Evolutionary conservation across 495 filamentous ascomycete genomes (phyloP), one percentile per base, ranked within the genome.

Genomic region (Penicillium cataractarum): DNA sequence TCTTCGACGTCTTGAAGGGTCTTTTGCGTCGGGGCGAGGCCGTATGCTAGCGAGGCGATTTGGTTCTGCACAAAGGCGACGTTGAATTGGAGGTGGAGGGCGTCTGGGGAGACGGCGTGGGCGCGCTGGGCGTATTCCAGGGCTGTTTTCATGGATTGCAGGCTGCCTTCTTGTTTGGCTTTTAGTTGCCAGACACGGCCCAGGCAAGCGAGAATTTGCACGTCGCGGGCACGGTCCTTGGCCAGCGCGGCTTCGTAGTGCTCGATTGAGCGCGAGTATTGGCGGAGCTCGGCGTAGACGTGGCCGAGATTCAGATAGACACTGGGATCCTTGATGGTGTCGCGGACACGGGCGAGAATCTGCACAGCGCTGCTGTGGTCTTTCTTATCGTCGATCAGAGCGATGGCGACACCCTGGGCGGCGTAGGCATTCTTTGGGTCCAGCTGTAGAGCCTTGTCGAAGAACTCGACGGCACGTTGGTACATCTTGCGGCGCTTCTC

Each of bases 51-150:
- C 27, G 88, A 87, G 35, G 94, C 93, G 55, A 97, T 86, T 72
- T 97, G 92, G 62, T 96, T 92, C 70, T 98, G 93, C 19, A 97
- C 92, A 64, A 97, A 99, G 24, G 95, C 95, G 17, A 99, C 91
- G 72, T 99, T 99, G 84, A 99, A 99, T 71, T 94, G 89, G 70
- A 95, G 90, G 76, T 97, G 91, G 8, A 92, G 80, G 67, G 96
- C 91, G 21, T 93, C 90, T 2, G 92, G 91, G 0, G 90, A 86
- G 42, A 91, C 81, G 44, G 86, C 84, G 31, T 93, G 85, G 21
- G 93, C 92, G 80, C 93, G 90, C 65, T 90, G 86, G 5, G 95
- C 92, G 70, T 92, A 96, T 32, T 92, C 89, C n/a, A 98, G 80
- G 6, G 92, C 87, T 13, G 84, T 90, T 71, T 92, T 92, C 82